Evolutionary conservation across 2,329 filamentous ascomycete species (phyloP), one percentile per base, ranked within the genome.

Genomic region (Penicillium thymicola): DNA sequence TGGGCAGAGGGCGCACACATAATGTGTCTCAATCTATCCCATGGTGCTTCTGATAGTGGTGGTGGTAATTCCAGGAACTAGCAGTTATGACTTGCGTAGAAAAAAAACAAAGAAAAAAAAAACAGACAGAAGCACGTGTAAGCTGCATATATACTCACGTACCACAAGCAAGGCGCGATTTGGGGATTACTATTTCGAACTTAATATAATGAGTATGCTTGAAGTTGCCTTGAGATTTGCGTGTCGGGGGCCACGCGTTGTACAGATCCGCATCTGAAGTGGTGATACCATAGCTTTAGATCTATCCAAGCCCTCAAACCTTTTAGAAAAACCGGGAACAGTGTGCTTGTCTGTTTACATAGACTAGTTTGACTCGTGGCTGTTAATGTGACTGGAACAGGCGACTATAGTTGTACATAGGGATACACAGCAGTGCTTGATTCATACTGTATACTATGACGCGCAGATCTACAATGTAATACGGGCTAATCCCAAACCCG

Each of bases 191-290:
- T 21, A 3, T 28, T 42, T 37, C n/a, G 30, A 18, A 25, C 38
- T 46, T 40, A 30, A 30, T 41, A 48, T 32, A 59, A 38, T 36
- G 32, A 46, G 30, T 23, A 14, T 55, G 8, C 27, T 36, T 30
- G 9, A 44, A 6, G 27, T 28, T 45, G 16, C 34, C 23, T 30
- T 52, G 49, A 57, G 53, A 37, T 43, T 61, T 59, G 54, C 51
- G 58, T 21, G 21, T 57, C 54, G 25, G 40, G 44, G 44, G 52
- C 59, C 55, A 62, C 56, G 47, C 51, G 58, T 55, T 60, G 52
- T 54, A 60, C 54, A 48, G 43, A 37, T 51, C 32, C 30, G 11
- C 44, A 44, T 52, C 10, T 40, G 41, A 18, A 43, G n/a, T 25
- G 21, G 42, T 46, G 38, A 40, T 34, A 18, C 37, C 34, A 49